A percentile compares a stretch with the other conserved stretches of the same genome.
These are phyloP conservation scores for Phytophthora colocasiae DNA, from an alignment of 352 stramenopile genomes.

Conservation along the genomic window DNA sequence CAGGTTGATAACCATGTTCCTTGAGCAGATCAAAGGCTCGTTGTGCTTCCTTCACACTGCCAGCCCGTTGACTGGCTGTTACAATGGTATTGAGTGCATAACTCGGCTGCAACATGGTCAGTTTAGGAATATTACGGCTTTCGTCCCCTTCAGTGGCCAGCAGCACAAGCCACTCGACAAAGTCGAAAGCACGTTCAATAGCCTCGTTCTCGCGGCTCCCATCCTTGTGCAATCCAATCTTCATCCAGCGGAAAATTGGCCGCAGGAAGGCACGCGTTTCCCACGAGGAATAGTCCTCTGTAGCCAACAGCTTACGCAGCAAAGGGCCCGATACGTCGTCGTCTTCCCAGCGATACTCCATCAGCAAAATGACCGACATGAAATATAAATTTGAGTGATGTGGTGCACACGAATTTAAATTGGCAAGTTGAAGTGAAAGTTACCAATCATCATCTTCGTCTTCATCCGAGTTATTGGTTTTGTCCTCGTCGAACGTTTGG, in stretches of 20 bases:
- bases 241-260: slow-evolving; percentile 81
- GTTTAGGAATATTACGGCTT: slow-evolving; percentile 43
- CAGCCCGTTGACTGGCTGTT: slow-evolving; percentile 72
- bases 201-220: slow-evolving; percentile 56
- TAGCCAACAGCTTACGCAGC: slow-evolving; percentile 28
- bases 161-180: slow-evolving; percentile 74
- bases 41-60: slow-evolving; percentile 59
- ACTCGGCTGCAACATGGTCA: slow-evolving; percentile 60
- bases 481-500: slow-evolving; percentile 2
- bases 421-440: too few species aligned
- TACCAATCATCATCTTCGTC: slow-evolving; percentile 46
- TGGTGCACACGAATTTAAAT: background rate
- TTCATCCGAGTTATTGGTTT: slow-evolving; percentile 26
- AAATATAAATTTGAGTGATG: background rate
- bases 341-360: slow-evolving; percentile 39
- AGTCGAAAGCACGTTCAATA: slow-evolving; percentile 73
- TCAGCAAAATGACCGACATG: background rate
- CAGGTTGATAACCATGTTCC: slow-evolving; percentile 62
- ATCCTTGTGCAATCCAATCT: slow-evolving; percentile 66
- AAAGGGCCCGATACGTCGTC: slow-evolving; percentile 39
- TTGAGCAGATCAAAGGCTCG: slow-evolving; percentile 66
- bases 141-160: slow-evolving; percentile 55
- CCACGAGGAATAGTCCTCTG: slow-evolving; percentile 37
- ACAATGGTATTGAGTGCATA: slow-evolving; percentile 86
- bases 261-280: slow-evolving; percentile 74